Evolutionary conservation across 2,329 filamentous ascomycete genomes (phyloP).

Genomic region (Alternaria solani): DNA sequence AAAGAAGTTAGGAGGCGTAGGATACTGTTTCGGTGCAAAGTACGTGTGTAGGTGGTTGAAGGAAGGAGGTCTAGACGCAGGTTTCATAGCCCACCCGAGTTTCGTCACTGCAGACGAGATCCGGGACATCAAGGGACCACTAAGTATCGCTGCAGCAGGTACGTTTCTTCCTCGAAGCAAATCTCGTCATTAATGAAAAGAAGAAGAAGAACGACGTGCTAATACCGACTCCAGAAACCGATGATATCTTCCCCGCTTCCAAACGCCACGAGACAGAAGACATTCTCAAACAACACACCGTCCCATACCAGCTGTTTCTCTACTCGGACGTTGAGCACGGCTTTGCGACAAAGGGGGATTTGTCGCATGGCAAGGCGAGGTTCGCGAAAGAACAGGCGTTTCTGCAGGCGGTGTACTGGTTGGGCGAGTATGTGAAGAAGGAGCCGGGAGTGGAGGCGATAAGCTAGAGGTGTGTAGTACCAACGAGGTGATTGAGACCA

Average conservation of each 20-base stretch:
- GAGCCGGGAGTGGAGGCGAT: background rate
- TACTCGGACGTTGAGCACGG: conserved; percentile 77
- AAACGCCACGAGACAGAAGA: conserved; percentile 67
- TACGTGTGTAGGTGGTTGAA: conserved; percentile 70
- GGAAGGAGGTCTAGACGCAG: conserved; percentile 68
- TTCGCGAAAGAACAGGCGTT: conserved; percentile 86
- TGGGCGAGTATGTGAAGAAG: conserved; percentile 67
- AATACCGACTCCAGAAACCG: conserved; percentile 58
- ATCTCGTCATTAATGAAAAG: background rate
- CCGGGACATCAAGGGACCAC: conserved; percentile 62
- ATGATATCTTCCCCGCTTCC: conserved; percentile 65
- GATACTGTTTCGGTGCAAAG: conserved; percentile 77
- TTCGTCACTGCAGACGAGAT: conserved; percentile 73
- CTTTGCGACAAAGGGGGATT: conserved; percentile 75
- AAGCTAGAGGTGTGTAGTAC: background rate
- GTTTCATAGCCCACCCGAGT: conserved; percentile 78
- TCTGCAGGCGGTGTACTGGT: conserved; percentile 78
- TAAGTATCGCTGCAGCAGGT: conserved; percentile 70
- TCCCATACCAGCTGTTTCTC: conserved; percentile 78
- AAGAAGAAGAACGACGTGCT: background rate
- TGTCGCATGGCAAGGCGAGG: conserved; percentile 63
- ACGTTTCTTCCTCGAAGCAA: conserved; percentile 9
- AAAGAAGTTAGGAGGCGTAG: conserved; percentile 69
- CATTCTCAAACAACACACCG: conserved; percentile 61
- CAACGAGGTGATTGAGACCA: background rate